These are phyloP conservation scores for Elongisporangium prolatum DNA, from an alignment of 352 stramenopile species.

Conservation along the genomic window DNA sequence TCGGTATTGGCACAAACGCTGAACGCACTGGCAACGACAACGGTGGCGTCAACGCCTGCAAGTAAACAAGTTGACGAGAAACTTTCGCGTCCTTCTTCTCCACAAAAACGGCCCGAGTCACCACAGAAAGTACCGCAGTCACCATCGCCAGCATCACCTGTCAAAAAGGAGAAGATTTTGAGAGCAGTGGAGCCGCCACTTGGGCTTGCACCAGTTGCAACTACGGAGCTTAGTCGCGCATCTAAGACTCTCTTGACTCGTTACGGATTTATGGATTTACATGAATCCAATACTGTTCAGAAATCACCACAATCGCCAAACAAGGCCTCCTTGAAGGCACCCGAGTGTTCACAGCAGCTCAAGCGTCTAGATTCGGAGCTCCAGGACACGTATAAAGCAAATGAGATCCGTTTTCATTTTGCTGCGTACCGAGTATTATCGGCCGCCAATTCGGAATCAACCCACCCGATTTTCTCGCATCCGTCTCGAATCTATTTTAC, in stretches of 20 bases:
- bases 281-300: slow-evolving; percentile 17
- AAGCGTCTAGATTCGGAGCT: slow-evolving; percentile 44
- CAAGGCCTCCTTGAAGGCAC: neutral
- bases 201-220: slow-evolving; percentile 12
- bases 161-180: slow-evolving; percentile 18
- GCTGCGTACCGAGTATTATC: slow-evolving; percentile 59
- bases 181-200: slow-evolving; percentile 3
- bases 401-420: slow-evolving; percentile 91
- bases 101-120: slow-evolving; percentile 4
- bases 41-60: slow-evolving; percentile 7
- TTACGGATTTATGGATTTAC: slow-evolving; percentile 75
- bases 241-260: slow-evolving; percentile 82
- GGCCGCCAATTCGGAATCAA: slow-evolving; percentile 4
- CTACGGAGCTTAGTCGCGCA: slow-evolving; percentile 68
- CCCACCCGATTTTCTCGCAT: neutral
- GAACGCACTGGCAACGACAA: slow-evolving; percentile 42
- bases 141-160: slow-evolving; percentile 17
- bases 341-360: neutral
- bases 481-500: slow-evolving; percentile 83
- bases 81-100: neutral
- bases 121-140: slow-evolving; percentile 7
- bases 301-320: slow-evolving; percentile 12
- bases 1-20: slow-evolving; percentile 51
- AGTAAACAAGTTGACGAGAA: slow-evolving; percentile 2
- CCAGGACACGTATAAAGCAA: slow-evolving; percentile 63